Base-by-base conservation (phyloP, 2,329 filamentous ascomycete genomes). In the Calonectria montana region DNA sequence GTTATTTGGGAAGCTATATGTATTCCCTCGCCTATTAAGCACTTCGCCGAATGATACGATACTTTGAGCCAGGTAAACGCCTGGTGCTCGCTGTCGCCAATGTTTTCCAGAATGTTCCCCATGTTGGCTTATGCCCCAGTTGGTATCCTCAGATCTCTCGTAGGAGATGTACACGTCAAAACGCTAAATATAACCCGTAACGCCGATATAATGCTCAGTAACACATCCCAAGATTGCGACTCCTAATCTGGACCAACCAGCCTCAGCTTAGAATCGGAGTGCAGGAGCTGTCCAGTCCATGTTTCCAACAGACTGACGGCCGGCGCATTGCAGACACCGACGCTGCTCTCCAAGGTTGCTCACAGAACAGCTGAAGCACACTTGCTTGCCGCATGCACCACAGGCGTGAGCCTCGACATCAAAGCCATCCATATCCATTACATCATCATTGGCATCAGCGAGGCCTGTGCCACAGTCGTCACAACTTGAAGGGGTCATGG, bases 361-460 rank as follows among this genome's bases (percentile, higher is more conserved):
- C 47, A 91, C 85, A 0, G 89, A 90, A 77, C 90, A 92, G 67
- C 88, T 86, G 67, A 87, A 89, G 81, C 90, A 92, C 16, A 92
- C 88, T 13, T 85, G 82, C 78, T 89, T 91, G 6, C 86, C 84
- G 69, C 90, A 92, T 0, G 82, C 84, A 10, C 83, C 84, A 65
- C 90, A 91, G 1, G 81, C 79, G 31, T 81, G 80, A 39, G 80
- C 81, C 12, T 76, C 78, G 3, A 68, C 74, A 1, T 73, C 76
- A 1, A 62, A 41, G 12, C 73, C 78, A 9, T 88, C 86, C 3
- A 86, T 66, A 2, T 86, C 84, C 82, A 87, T 85, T 21, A 74
- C 79, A 15, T 83, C 82, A 9, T 74, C 75, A 0, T 71, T 71
- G 5, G 53, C 69, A 15, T 65, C 47, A 4, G 70, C 43, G 0